These are phyloP conservation scores for Daldinia childiae DNA, from an alignment of 495 filamentous ascomycete genomes.

Conservation along the genomic window DNA sequence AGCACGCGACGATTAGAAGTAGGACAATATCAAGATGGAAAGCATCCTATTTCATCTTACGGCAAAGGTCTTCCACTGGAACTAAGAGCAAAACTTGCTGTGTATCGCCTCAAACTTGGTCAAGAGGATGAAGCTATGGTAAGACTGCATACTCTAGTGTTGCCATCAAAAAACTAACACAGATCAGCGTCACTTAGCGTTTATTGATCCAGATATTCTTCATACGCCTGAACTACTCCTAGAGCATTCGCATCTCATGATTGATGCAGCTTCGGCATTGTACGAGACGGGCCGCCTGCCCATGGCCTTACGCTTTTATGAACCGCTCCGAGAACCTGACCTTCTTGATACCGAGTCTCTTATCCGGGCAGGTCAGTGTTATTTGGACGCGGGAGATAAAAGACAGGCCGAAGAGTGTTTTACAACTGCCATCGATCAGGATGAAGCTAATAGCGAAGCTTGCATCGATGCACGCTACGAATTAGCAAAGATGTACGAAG, in stretches of 20 bases:
- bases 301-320: conserved; percentile 79
- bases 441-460: conserved; percentile 73
- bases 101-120: conserved; percentile 77
- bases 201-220: conserved; percentile 37
- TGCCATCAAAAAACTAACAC: conserved; percentile 14
- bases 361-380: conserved; percentile 79
- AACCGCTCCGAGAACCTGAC: conserved; percentile 64
- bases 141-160: conserved; percentile 45
- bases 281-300: conserved; percentile 62
- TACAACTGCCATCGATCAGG: conserved; percentile 72
- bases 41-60: conserved; percentile 69
- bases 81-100: conserved; percentile 83
- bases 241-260: conserved; percentile 39
- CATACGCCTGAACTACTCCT: conserved; percentile 27
- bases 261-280: conserved; percentile 43
- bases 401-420: conserved; percentile 79
- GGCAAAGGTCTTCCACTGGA: conserved; percentile 82
- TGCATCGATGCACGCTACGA: conserved; percentile 65
- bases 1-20: conserved; percentile 72
- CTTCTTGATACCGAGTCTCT: conserved; percentile 70
- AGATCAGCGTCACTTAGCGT: conserved; percentile 45
- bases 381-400: conserved; percentile 66
- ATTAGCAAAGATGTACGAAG: conserved; percentile 83
- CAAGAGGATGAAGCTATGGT: conserved; percentile 81
- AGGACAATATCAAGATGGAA: conserved; percentile 61